Conservation (phyloP, 441 rosid genomes). For the Gossypium lobatum region DNA sequence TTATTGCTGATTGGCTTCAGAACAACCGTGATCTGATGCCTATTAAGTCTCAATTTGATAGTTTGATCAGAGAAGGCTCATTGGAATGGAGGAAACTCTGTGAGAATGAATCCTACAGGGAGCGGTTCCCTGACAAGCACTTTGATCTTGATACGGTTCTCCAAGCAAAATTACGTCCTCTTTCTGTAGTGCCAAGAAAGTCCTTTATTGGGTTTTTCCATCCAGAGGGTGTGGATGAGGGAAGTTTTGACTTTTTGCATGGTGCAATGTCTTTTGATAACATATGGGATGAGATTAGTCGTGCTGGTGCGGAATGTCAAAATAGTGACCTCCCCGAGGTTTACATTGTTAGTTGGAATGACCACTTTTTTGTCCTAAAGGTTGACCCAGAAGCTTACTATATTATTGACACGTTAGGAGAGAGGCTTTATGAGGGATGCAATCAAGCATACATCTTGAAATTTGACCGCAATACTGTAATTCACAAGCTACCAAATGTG, state of each 20-base stretch:
- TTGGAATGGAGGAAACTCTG: slow-evolving; percentile 78
- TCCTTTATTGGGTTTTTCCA: slow-evolving; percentile 77
- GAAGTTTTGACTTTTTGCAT: slow-evolving; percentile 52
- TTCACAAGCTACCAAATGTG: slow-evolving; percentile 26
- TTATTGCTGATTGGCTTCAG: slow-evolving; percentile 75
- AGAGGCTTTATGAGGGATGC: slow-evolving; percentile 81
- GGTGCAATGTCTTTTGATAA: slow-evolving; percentile 80
- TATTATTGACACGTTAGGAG: slow-evolving; percentile 78
- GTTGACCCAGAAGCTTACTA: slow-evolving; percentile 76
- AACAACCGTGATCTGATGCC: slow-evolving; percentile 52
- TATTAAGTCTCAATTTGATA: slow-evolving; percentile 66
- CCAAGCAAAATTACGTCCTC: slow-evolving; percentile 59
- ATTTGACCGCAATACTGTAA: slow-evolving; percentile 46
- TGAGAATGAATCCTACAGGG: slow-evolving; percentile 46
- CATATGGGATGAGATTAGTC: slow-evolving; percentile 75
- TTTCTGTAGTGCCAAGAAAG: slow-evolving; percentile 47
- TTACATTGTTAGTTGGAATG: slow-evolving; percentile 66
- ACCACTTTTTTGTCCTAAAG: slow-evolving; percentile 76
- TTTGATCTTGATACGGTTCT: slow-evolving; percentile 79
- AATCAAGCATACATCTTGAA: slow-evolving; percentile 66
- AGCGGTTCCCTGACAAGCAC: slow-evolving; percentile 73
- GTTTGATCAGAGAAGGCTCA: slow-evolving; percentile 75
- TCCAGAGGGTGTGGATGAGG: slow-evolving; percentile 54
- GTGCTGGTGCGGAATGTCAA: slow-evolving; percentile 22
- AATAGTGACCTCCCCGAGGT: slow-evolving; percentile 29